Conservation (phyloP, 2,329 filamentous ascomycete species). For the Seiridium cupressi region DNA sequence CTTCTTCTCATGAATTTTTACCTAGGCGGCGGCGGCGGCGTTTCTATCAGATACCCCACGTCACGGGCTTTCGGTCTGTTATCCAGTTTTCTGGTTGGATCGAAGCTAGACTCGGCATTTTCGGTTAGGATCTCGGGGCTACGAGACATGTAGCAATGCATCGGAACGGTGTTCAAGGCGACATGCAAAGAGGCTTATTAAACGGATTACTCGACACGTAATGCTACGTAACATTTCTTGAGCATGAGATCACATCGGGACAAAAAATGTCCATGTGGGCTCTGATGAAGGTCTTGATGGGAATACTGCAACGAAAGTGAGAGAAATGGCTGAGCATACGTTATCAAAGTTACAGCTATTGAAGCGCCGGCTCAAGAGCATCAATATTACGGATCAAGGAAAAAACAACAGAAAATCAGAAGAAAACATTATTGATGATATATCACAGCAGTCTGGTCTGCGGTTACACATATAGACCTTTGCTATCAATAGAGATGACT, state of each 20-base stretch:
- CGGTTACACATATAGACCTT: not conserved
- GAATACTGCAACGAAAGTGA: not conserved
- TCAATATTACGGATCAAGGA: not conserved
- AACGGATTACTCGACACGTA: not conserved
- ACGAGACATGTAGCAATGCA: not conserved
- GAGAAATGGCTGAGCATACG: no score
- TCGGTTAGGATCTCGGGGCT: not conserved
- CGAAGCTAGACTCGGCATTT: slow-evolving; percentile 5
- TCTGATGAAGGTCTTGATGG: not conserved
- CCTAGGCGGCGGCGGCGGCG: not conserved
- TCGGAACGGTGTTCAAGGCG: slow-evolving; percentile 2
- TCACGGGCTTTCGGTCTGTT: not conserved
- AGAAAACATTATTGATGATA: slow-evolving; percentile 10
- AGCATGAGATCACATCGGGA: not conserved
- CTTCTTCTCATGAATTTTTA: not conserved
- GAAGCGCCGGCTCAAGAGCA: not conserved
- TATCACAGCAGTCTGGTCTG: slow-evolving; percentile 7
- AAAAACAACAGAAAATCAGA: slow-evolving; percentile 8
- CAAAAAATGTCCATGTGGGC: not conserved
- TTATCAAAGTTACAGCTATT: no score
- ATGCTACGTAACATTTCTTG: not conserved
- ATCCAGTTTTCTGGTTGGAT: slow-evolving; percentile 1
- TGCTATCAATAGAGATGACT: slow-evolving; percentile 5
- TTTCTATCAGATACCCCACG: slow-evolving; percentile 1
- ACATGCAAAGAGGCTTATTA: not conserved